Conservation (phyloP, 176 grass and related monocot species). For the Neostapfia colusana region DNA sequence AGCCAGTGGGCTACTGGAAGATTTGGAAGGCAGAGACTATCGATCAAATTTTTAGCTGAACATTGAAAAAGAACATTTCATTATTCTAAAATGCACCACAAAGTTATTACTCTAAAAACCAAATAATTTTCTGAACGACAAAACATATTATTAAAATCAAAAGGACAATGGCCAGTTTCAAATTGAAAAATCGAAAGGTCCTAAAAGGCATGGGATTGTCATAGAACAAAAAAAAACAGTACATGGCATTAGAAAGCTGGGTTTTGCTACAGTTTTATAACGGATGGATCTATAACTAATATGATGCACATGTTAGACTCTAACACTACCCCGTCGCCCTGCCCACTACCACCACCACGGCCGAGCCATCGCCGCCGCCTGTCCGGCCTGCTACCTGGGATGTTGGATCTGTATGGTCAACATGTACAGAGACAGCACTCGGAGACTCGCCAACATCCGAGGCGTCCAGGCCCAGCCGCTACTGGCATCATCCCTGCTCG, state of each 20-base stretch:
- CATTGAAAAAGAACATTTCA: neutral
- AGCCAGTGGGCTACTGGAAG: neutral
- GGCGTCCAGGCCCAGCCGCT: too few species aligned
- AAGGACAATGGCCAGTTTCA: neutral
- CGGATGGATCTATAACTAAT: too few species aligned
- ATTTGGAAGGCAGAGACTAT: neutral
- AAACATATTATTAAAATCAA: neutral
- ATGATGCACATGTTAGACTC: too few species aligned
- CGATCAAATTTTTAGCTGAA: neutral
- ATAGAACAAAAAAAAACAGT: neutral
- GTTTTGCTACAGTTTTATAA: too few species aligned
- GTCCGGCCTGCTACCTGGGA: too few species aligned
- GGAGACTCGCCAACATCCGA: too few species aligned
- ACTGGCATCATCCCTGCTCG: too few species aligned
- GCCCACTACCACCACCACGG: too few species aligned
- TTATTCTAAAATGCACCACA: neutral
- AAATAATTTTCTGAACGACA: neutral
- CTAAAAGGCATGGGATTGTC: neutral
- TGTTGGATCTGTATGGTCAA: too few species aligned
- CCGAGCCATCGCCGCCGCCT: too few species aligned
- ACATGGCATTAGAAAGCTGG: neutral
- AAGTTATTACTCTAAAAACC: neutral
- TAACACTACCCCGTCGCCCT: too few species aligned
- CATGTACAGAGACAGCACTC: too few species aligned
- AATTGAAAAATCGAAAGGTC: neutral